These are phyloP conservation scores for Alternaria arborescens DNA, from an alignment of 2,329 filamentous ascomycete genomes.

Conservation along the genomic window DNA sequence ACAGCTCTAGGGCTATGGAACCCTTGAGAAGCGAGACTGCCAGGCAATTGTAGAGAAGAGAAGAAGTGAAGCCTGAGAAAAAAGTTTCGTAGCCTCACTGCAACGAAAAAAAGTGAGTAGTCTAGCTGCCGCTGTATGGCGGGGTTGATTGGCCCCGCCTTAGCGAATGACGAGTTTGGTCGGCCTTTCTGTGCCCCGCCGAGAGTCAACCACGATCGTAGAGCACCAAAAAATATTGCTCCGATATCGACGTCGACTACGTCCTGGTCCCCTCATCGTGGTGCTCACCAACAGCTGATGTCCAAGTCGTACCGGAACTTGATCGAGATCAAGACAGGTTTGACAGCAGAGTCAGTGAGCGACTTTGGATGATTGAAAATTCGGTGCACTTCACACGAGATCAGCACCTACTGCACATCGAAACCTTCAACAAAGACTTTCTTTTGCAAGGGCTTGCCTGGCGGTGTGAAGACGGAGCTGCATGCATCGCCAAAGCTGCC, in stretches of 20 bases:
- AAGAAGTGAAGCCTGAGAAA: conserved; percentile 25
- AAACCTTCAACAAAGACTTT: neutral
- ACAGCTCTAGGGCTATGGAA: conserved; percentile 47
- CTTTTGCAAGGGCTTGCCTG: conserved; percentile 9
- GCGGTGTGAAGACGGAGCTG: conserved; percentile 16
- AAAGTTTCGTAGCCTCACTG: conserved; percentile 23
- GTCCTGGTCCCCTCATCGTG: neutral
- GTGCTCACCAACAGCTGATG: neutral
- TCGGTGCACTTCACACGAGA: neutral
- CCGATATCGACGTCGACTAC: neutral
- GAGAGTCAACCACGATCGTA: neutral
- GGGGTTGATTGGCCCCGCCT: conserved; percentile 23
- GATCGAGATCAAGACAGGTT: neutral
- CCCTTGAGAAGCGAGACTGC: conserved; percentile 45
- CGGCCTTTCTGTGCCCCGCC: conserved; percentile 6
- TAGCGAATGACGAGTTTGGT: conserved; percentile 15
- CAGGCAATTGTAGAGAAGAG: conserved; percentile 39
- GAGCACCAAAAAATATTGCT: neutral
- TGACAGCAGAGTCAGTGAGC: neutral
- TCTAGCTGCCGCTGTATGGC: conserved; percentile 18
- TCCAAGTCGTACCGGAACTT: neutral
- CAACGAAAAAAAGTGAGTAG: conserved; percentile 16
- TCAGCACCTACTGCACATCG: neutral
- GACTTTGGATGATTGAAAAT: neutral
- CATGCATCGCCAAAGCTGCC: conserved; percentile 28